Percentiles rank a stretch among this genome's conserved stretches.
These are phyloP conservation scores for Ampelomyces quisqualis DNA, from an alignment of 2,329 filamentous ascomycete genomes.

Conservation along the genomic window DNA sequence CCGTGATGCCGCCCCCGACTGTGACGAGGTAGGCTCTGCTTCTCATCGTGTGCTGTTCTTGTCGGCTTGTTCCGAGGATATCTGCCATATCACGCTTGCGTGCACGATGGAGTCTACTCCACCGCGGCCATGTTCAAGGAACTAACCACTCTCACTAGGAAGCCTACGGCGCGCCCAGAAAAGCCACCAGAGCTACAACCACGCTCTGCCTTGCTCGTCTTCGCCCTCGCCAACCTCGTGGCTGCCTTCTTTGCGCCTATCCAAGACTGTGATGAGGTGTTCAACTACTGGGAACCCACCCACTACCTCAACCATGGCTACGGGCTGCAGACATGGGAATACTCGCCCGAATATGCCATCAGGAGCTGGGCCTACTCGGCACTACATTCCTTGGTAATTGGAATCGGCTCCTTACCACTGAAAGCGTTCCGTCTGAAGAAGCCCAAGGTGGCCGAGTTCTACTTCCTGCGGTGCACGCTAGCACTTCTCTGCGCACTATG, in stretches of 20 bases:
- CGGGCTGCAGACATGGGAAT: slow-evolving; percentile 97
- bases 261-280: slow-evolving; percentile 97
- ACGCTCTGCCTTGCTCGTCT: slow-evolving; percentile 77
- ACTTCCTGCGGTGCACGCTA: slow-evolving; percentile 75
- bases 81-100: too few relatives aligned
- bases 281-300: slow-evolving; percentile 98
- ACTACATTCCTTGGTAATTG: slow-evolving; percentile 73
- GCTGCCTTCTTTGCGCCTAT: slow-evolving; percentile 86
- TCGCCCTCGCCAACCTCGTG: slow-evolving; percentile 70
- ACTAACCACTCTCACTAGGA: slow-evolving; percentile 5
- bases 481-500: slow-evolving; percentile 76
- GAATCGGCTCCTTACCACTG: slow-evolving; percentile 60
- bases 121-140: too few relatives aligned
- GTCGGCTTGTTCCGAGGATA: too few relatives aligned
- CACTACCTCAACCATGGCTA: slow-evolving; percentile 93
- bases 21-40: too few relatives aligned
- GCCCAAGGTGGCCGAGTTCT: slow-evolving; percentile 69
- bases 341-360: slow-evolving; percentile 91
- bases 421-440: slow-evolving; percentile 23
- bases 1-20: too few relatives aligned
- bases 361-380: slow-evolving; percentile 90
- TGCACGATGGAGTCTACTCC: too few relatives aligned
- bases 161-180: slow-evolving; percentile 2
- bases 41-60: too few relatives aligned
- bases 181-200: slow-evolving; percentile 58